These are phyloP conservation scores for Plasmodium gonderi DNA, from an alignment of 169 alveolate species.

Conservation along the genomic window DNA sequence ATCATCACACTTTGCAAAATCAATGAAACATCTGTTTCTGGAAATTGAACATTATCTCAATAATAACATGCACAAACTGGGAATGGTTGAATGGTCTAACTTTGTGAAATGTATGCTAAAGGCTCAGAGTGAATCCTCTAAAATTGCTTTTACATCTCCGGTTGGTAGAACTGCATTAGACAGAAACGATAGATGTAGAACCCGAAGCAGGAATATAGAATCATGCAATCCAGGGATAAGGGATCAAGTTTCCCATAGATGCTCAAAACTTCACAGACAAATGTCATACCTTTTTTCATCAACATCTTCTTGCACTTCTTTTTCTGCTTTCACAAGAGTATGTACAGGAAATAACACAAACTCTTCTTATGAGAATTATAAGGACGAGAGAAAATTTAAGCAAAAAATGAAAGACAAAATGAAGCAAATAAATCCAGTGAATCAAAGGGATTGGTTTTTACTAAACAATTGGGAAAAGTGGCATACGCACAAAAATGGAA, in stretches of 20 bases:
- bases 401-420: neutral
- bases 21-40: conserved; percentile 3
- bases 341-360: neutral
- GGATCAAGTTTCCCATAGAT: neutral
- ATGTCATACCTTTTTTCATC: neutral
- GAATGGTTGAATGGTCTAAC: conserved; percentile 52
- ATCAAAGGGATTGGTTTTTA: conserved; percentile 62
- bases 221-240: neutral
- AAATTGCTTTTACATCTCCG: too few relatives aligned
- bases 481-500: conserved; percentile 11
- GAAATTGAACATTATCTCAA: conserved; percentile 14
- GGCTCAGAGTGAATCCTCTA: conserved; percentile 19
- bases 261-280: neutral
- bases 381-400: neutral
- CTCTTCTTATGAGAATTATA: neutral
- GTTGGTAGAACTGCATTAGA: neutral
- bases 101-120: conserved; percentile 33
- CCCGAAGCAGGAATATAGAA: neutral
- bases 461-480: conserved; percentile 44
- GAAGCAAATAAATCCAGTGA: neutral
- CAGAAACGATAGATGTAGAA: neutral
- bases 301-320: neutral
- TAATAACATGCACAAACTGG: neutral
- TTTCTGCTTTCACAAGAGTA: neutral
- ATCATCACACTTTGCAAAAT: conserved; percentile 30